Evolutionary conservation across 169 alveolate genomes (phyloP), one percentile per base, ranked within the genome.

Genomic region (Cryptosporidium ubiquitum): DNA sequence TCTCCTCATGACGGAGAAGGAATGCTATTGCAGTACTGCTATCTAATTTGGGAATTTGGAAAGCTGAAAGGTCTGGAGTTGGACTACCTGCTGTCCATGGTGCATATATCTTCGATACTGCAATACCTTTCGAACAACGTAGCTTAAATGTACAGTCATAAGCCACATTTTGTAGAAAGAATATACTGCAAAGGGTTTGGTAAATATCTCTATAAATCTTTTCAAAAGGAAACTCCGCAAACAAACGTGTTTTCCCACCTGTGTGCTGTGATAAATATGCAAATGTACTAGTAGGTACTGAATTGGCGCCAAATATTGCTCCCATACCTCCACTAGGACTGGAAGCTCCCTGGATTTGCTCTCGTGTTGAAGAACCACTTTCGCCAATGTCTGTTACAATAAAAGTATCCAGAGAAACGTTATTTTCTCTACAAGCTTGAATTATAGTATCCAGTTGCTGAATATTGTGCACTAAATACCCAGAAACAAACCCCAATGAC

Each of bases 41-140:
- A 86, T 91, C 91, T 47, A 92, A 58, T 42, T 92, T 85, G 18
- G 94, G 94, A 16, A 92, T 79, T 14, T 91, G 93, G 71, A 92
- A 92, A 12, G 94, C 85, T 49, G 93, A 51, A 40, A 84, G 91
- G 47, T 86, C 91, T 33, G 91, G 86, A 18, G 91, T 86, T 6
- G 92, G 84, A 37, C 92, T 85, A n/a, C 93, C 94, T 29, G 89
- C 89, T 2, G 92, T 84, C 70, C 91, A 92, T n/a, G 94, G 92
- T 14, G 91, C 93, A 91, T 85, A 84, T 44, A 92, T 39, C 23
- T 70, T 92, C 12, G 86, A 85, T 16, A 92, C 91, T 18, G 94
- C 91, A 42, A 89, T 64, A 35, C 93, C 93, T 23, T 51, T 68
- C 52, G 86, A 84, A 1, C 91, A 69, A 23, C 93, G 84, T 26